Conservation (phyloP, 2,329 filamentous ascomycete genomes). For the Verticillium isaacii region DNA sequence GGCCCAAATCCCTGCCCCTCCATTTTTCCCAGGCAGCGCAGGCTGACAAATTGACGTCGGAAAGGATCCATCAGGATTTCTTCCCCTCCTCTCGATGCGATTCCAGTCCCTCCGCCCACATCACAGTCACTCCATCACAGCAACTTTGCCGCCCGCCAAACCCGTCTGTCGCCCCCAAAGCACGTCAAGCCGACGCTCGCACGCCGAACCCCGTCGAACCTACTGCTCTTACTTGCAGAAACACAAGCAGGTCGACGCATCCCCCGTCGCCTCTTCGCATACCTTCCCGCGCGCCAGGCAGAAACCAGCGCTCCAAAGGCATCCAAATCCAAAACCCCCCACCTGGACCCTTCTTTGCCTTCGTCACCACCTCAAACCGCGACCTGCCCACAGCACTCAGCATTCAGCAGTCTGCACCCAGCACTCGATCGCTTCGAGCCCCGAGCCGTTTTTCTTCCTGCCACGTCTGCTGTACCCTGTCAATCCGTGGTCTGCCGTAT, state of each 20-base stretch:
- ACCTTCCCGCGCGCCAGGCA: not conserved
- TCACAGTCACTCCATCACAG: slow-evolving; percentile 1
- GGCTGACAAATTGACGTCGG: slow-evolving; percentile 16
- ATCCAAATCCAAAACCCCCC: not conserved
- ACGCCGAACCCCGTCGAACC: not conserved
- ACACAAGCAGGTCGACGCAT: not conserved
- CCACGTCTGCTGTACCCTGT: not conserved
- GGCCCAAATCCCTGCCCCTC: not conserved
- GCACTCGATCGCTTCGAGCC: not conserved
- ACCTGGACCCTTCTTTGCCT: not conserved
- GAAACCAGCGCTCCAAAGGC: not conserved
- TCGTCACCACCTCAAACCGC: not conserved
- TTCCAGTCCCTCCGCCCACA: slow-evolving; percentile 5
- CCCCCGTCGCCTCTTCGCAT: not conserved
- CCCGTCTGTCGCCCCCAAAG: not conserved
- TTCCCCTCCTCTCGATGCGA: slow-evolving; percentile 9
- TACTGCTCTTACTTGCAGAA: not conserved
- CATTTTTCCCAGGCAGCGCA: not conserved
- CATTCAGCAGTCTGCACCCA: not conserved
- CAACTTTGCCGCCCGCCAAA: not conserved
- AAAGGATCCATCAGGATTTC: slow-evolving; percentile 6
- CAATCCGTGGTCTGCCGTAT: not conserved
- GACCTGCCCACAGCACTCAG: not conserved
- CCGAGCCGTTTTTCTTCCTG: not conserved
- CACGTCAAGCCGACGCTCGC: not conserved